Evolutionary conservation across 768 basidiomycete species (phyloP), one percentile per base, ranked within the genome.

Genomic region (Russula ochroleuca): DNA sequence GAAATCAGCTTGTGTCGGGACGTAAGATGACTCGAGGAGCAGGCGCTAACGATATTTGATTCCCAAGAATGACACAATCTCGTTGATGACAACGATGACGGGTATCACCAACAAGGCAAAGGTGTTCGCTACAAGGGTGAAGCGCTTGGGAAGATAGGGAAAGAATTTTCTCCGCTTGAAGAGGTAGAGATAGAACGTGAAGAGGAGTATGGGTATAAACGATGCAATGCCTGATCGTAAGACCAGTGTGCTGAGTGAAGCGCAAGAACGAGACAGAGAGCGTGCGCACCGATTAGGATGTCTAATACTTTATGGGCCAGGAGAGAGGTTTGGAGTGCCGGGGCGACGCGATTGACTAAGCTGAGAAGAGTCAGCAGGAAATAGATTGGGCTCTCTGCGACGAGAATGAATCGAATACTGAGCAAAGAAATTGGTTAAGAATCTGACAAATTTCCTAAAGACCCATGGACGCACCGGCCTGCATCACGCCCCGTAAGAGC

Each of bases 61-160:
- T 48, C 85, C 85, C 28, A 85, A 67, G 69, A 92, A 87, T 3
- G 89, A 88, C 11, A 83, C 82, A 15, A 86, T 71, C 64, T 84
- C 83, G 70, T 86, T 87, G 67, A 81, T 71, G 11, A 76, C 73
- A 61, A 86, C 63, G 54, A 85, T 79, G 35, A 79, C 70, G 13
- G 87, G 85, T 56, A 90, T 80, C 63, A 84, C 79, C 35, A 81
- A 56, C 37, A 83, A 67, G 11, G 88, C 74, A 11, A 78, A 70
- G 50, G 78, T 73, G 67, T 76, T 79, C 2, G 79, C 73, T 59
- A 83, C 71, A 19, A 70, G 73, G 51, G 77, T 80, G 58, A 84
- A 74, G 14, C 78, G 79, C 40, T 68, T 69, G 17, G 90, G 87
- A 41, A 89, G 77, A 41, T 72, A 71, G 52, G 79, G 76, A 49